A percentile compares a stretch with the other conserved stretches of the same genome.
phyloP scores from a whole-genome alignment of 2,329 filamentous ascomycete species.

The Colletotrichum incanum region DNA sequence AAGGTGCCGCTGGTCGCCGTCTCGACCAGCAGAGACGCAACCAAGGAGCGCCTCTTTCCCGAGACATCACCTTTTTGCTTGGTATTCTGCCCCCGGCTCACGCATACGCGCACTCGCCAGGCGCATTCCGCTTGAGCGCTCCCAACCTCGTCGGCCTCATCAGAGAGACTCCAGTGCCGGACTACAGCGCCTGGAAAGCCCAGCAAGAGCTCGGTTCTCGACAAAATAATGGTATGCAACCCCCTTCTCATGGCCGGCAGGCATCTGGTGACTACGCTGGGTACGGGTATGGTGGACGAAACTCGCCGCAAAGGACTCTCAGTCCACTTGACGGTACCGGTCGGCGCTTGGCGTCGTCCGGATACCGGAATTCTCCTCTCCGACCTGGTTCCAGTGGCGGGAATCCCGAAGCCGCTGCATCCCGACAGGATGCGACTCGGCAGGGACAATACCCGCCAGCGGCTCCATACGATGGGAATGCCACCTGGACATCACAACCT shows the following conservation, averaged over 20 bases:
- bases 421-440: conserved; percentile 44
- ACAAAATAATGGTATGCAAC: conserved; percentile 54
- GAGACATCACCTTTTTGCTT: conserved; percentile 76
- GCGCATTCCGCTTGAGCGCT: conserved; percentile 78
- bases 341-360: conserved; percentile 56
- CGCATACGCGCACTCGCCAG: conserved; percentile 82
- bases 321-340: conserved; percentile 63
- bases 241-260: conserved; percentile 57
- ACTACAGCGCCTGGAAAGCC: conserved; percentile 70
- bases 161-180: conserved; percentile 76
- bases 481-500: conserved; percentile 50
- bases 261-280: conserved; percentile 60
- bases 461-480: conserved; percentile 39
- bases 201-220: conserved; percentile 49
- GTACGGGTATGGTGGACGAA: conserved; percentile 43
- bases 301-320: conserved; percentile 54
- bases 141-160: conserved; percentile 82
- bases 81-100: conserved; percentile 82
- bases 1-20: conserved; percentile 88
- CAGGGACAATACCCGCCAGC: conserved; percentile 17
- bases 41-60: conserved; percentile 79
- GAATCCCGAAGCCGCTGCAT: conserved; percentile 57
- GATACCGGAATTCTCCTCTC: conserved; percentile 68
- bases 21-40: conserved; percentile 83
- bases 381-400: conserved; percentile 63